Evolutionary conservation across 805 yeast genomes (phyloP).

Genomic region (Metschnikowia shivogae): DNA sequence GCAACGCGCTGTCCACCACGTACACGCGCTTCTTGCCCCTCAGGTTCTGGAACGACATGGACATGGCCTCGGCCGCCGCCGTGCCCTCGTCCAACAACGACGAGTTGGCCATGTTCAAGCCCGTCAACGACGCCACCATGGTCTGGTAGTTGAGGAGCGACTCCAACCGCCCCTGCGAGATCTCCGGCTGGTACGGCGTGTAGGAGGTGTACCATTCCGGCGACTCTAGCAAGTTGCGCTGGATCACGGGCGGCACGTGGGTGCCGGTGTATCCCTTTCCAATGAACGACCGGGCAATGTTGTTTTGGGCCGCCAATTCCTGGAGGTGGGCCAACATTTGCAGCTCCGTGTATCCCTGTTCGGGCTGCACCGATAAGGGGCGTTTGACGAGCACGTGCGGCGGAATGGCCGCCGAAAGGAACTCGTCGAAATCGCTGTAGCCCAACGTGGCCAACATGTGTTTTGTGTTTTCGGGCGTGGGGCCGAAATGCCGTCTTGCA

Average conservation of each 20-base stretch:
- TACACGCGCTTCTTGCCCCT: slow-evolving; percentile 66
- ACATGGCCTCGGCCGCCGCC: slow-evolving; percentile 97
- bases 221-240: slow-evolving; percentile 83
- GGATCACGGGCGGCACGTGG: slow-evolving; percentile 83
- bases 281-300: slow-evolving; percentile 67
- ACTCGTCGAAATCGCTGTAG: slow-evolving; percentile 61
- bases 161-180: slow-evolving; percentile 94
- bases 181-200: slow-evolving; percentile 98
- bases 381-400: slow-evolving; percentile 66
- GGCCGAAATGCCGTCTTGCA: slow-evolving; percentile 88
- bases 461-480: slow-evolving; percentile 56
- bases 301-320: slow-evolving; percentile 70
- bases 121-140: slow-evolving; percentile 84
- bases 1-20: slow-evolving; percentile 71
- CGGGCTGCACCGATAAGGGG: slow-evolving; percentile 62
- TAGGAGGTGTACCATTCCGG: slow-evolving; percentile 99
- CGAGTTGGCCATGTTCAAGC: slow-evolving; percentile 91
- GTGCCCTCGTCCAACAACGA: slow-evolving; percentile 94
- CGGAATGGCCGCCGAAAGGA: slow-evolving; percentile 74
- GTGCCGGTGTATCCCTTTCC: slow-evolving; percentile 97
- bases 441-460: slow-evolving; percentile 67
- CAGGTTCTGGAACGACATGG: slow-evolving; percentile 63
- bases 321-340: slow-evolving; percentile 69
- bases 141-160: slow-evolving; percentile 90
- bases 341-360: slow-evolving; percentile 72